Evolutionary conservation across 2,329 filamentous ascomycete species (phyloP).

Genomic region (Chrysoporthe austroafricana): DNA sequence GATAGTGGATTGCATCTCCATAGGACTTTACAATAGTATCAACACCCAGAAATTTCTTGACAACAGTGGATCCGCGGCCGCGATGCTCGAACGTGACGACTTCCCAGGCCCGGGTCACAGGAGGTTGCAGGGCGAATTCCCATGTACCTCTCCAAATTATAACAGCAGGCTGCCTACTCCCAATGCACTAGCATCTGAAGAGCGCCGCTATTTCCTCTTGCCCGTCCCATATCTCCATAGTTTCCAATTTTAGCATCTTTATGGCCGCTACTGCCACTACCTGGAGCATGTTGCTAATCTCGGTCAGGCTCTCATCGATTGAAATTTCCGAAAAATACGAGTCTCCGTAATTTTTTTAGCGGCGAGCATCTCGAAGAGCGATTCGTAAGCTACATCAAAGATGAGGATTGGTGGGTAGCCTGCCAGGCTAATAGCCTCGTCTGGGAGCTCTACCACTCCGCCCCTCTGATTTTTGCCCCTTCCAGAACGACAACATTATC

Average conservation of each 20-base stretch:
- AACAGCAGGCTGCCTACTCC: conserved; percentile 26
- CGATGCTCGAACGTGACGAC: conserved; percentile 33
- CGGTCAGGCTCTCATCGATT: conserved; percentile 33
- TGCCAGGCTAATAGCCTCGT: too few relatives aligned
- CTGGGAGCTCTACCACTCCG: too few relatives aligned
- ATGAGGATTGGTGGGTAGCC: conserved; percentile 20
- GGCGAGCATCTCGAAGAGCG: conserved; percentile 33
- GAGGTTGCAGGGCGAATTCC: conserved; percentile 34
- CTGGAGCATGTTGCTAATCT: conserved; percentile 33
- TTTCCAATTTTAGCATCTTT: conserved; percentile 39
- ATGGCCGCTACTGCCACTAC: conserved; percentile 34
- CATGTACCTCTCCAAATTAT: conserved; percentile 38
- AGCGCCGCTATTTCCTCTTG: conserved; percentile 37
- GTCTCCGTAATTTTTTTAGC: conserved; percentile 30
- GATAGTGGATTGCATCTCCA: conserved; percentile 38
- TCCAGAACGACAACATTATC: too few relatives aligned
- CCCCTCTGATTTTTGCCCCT: too few relatives aligned
- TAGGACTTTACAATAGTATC: conserved; percentile 35
- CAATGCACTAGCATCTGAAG: conserved; percentile 36
- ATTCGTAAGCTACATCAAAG: conserved; percentile 30
- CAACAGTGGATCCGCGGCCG: conserved; percentile 30
- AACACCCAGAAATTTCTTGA: conserved; percentile 33
- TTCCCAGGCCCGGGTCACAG: conserved; percentile 36
- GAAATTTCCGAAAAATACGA: conserved; percentile 38
- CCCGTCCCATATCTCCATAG: conserved; percentile 43